Base-by-base conservation (phyloP, 176 grass and related monocot species). In the Aegilops tauschii region DNA sequence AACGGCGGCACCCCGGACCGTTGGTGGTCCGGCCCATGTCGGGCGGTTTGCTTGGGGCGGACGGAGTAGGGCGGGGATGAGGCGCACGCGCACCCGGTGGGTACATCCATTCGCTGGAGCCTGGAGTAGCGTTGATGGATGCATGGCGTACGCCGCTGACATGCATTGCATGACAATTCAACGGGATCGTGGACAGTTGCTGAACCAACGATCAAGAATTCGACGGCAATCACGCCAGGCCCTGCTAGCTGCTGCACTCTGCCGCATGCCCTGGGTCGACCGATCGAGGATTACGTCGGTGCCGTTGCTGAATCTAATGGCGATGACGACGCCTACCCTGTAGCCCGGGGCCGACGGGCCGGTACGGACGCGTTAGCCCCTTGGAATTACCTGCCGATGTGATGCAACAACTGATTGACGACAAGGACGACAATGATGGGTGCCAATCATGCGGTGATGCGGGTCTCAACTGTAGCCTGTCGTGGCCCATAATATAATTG, bases 341-440 rank as follows among this genome's bases (percentile, higher is more conserved):
- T 4, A 8, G 14, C 14, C 65, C 13, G 0, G n/a, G 61, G 0
- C 63, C 13, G 13, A 66, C 28, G 27, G 64, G 31, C 65, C 9
- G 66, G 8, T 20, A 32, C 32, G 16, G 31, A 30, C 70, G n/a
- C 12, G 1, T 73, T 8, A 28, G 20, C 40, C 1, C n/a, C 12
- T 74, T 74, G 71, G 71, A 29, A 74, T 49, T 17, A 74, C 49
- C 40, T 74, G 71, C 40, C 21, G 71, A 74, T 49, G 40, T 74
- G 71, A 74, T 47, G 23, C 71, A 74, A 47, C 71, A 49, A 9
- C 40, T 49, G 71, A 27, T 45, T 2, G 2, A 0, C 18, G 18
- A 21, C 7, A 3, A 59, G 6, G 54, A 21, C 18, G 54, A 21
- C 7, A 21, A 9, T 21, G 54, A 59, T 23, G 69, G 69, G 3